These are phyloP conservation scores for Rosa rugosa DNA, from an alignment of 306 rosid genomes.

Conservation along the genomic window DNA sequence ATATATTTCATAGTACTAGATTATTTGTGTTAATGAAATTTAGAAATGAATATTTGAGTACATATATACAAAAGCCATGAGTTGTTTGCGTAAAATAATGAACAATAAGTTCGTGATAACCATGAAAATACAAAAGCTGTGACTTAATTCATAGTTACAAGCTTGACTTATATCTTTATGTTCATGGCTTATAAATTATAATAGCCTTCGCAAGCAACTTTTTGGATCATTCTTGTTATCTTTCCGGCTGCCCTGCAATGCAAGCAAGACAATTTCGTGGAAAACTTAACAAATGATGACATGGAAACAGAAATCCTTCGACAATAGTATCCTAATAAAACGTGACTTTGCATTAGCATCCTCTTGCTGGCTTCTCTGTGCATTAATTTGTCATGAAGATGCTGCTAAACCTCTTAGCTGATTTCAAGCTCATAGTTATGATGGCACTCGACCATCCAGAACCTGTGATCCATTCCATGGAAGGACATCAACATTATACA, in stretches of 20 bases:
- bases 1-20: too few species aligned
- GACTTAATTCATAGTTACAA: neutral
- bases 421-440: slow-evolving; percentile 3
- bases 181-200: neutral
- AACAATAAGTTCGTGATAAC: neutral
- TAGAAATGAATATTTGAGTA: neutral
- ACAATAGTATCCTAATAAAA: too few species aligned
- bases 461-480: neutral
- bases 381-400: neutral
- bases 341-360: too few species aligned
- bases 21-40: too few species aligned
- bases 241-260: too few species aligned
- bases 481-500: neutral
- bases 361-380: slow-evolving; percentile 12
- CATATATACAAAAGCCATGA: neutral
- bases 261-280: too few species aligned
- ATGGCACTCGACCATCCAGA: slow-evolving; percentile 12
- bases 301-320: too few species aligned
- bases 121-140: neutral
- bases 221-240: too few species aligned
- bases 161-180: too few species aligned
- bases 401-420: neutral
- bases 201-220: too few species aligned
- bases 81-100: neutral
- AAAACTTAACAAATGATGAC: too few species aligned